These are phyloP conservation scores for Geotrichum candidum DNA, from an alignment of 1,139 yeast genomes.

Conservation along the genomic window DNA sequence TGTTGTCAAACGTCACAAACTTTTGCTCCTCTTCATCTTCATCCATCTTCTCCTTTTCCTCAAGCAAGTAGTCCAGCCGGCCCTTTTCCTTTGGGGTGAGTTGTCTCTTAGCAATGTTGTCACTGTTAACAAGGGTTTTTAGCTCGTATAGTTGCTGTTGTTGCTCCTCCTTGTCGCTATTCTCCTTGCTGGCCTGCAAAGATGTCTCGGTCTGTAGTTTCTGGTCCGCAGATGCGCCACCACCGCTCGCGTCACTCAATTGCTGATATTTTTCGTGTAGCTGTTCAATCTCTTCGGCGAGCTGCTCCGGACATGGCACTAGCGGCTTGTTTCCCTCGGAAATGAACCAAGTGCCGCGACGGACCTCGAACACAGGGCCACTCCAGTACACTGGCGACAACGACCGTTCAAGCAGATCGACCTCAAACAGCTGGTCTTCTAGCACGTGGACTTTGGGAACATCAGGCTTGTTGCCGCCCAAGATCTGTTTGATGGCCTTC, in stretches of 20 bases:
- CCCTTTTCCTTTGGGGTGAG: background rate
- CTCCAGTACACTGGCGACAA: constrained; percentile 79
- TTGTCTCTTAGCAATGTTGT: background rate
- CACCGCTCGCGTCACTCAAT: background rate
- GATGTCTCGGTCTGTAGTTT: constrained; percentile 9
- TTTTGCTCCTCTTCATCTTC: background rate
- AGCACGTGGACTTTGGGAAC: constrained; percentile 50
- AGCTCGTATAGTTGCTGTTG: background rate
- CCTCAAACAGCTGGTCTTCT: constrained; percentile 75
- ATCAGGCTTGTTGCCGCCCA: background rate
- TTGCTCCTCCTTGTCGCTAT: background rate
- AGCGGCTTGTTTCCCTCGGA: constrained; percentile 40
- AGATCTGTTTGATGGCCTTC: constrained; percentile 9
- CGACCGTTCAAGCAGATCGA: constrained; percentile 50
- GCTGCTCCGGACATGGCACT: constrained; percentile 48
- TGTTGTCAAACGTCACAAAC: background rate
- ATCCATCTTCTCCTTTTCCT: background rate
- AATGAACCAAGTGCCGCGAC: constrained; percentile 83
- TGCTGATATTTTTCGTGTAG: constrained; percentile 44
- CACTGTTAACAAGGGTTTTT: background rate
- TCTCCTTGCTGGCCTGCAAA: background rate
- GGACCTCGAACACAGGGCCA: constrained; percentile 77
- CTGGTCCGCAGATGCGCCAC: constrained; percentile 6
- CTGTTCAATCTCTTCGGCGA: constrained; percentile 56
- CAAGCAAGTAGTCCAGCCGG: background rate